Percentiles rank a stretch among this genome's conserved stretches.
phyloP scores from a whole-genome alignment of 2,329 filamentous ascomycete genomes.

The Scedosporium boydii region DNA sequence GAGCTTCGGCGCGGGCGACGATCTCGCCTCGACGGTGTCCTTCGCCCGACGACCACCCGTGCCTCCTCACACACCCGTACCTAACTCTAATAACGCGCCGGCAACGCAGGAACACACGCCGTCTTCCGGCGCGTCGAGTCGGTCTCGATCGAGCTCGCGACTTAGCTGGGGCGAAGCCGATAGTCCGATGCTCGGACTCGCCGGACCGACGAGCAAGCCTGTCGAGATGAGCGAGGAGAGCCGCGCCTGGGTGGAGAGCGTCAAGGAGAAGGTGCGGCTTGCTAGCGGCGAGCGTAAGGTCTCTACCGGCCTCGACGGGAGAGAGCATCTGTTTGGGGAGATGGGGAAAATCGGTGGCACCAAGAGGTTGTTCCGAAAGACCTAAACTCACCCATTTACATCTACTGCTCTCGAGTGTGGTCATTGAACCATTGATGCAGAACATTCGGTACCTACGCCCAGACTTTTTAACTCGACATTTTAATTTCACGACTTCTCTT shows the following conservation, averaged over 20 bases:
- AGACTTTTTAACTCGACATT: not conserved
- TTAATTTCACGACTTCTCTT: not conserved
- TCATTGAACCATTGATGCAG: not conserved
- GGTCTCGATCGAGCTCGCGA: slow-evolving; percentile 43
- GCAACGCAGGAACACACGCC: slow-evolving; percentile 27
- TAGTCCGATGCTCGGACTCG: slow-evolving; percentile 53
- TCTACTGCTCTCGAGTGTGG: too few relatives aligned
- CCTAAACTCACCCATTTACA: not conserved
- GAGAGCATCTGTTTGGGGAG: slow-evolving; percentile 50
- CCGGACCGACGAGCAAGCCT: slow-evolving; percentile 57
- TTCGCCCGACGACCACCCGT: slow-evolving; percentile 15
- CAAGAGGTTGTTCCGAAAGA: slow-evolving; percentile 57
- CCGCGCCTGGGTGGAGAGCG: slow-evolving; percentile 70
- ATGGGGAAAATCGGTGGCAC: slow-evolving; percentile 64
- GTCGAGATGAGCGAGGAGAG: slow-evolving; percentile 63
- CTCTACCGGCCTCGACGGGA: slow-evolving; percentile 10
- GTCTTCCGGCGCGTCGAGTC: slow-evolving; percentile 32
- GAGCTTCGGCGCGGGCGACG: slow-evolving; percentile 27
- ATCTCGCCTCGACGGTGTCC: slow-evolving; percentile 7
- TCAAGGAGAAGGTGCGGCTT: slow-evolving; percentile 69
- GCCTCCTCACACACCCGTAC: slow-evolving; percentile 30
- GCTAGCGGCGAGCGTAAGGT: slow-evolving; percentile 50
- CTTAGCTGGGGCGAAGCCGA: slow-evolving; percentile 51
- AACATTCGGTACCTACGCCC: not conserved
- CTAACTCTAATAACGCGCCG: slow-evolving; percentile 7